Conservation (phyloP, 352 stramenopile genomes). For the Globisporangium cederbergense region DNA sequence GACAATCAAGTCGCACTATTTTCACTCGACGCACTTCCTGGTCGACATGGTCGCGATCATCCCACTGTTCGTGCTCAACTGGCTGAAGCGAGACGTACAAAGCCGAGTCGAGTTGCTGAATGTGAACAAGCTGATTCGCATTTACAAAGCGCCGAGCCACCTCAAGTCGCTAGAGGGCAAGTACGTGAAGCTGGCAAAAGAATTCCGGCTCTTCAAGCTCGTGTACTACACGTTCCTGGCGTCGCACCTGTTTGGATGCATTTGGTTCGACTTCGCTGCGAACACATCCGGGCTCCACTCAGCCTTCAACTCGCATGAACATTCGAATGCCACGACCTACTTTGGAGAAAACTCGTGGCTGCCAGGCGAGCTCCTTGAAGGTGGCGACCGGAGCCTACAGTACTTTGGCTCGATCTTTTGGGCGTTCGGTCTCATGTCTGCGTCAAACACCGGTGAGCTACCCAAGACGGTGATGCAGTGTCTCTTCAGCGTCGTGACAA, state of each 20-base stretch:
- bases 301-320: neutral
- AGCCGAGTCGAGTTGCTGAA: slow-evolving; percentile 40
- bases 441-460: slow-evolving; percentile 46
- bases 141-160: slow-evolving; percentile 46
- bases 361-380: slow-evolving; percentile 21
- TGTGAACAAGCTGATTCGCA: slow-evolving; percentile 51
- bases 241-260: slow-evolving; percentile 49
- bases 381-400: slow-evolving; percentile 27
- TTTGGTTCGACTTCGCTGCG: slow-evolving; percentile 61
- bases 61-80: slow-evolving; percentile 47
- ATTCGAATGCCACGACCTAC: neutral
- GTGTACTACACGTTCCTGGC: slow-evolving; percentile 56
- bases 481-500: slow-evolving; percentile 52
- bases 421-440: slow-evolving; percentile 54
- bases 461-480: slow-evolving; percentile 45
- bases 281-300: slow-evolving; percentile 39
- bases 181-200: slow-evolving; percentile 47
- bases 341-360: slow-evolving; percentile 38
- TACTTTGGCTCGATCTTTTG: slow-evolving; percentile 53
- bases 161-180: slow-evolving; percentile 45
- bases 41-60: slow-evolving; percentile 44
- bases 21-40: slow-evolving; percentile 33
- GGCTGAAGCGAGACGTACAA: slow-evolving; percentile 5
- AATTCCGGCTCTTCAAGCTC: slow-evolving; percentile 49
- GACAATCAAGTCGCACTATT: slow-evolving; percentile 39